Evolutionary conservation across 2,329 filamentous ascomycete genomes (phyloP).

Genomic region (Monilinia fructicola): DNA sequence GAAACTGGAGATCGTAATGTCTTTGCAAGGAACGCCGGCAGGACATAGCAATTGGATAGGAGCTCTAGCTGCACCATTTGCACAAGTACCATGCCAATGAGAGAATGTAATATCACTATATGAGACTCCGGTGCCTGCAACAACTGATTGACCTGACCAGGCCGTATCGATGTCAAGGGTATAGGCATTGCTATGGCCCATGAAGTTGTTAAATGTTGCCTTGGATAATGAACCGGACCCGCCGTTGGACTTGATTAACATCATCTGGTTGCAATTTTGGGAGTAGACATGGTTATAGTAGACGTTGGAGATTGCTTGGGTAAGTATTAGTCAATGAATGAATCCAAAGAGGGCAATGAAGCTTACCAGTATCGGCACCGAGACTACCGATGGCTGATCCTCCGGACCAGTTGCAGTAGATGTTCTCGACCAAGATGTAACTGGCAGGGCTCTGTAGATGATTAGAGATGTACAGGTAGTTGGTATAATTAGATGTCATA

Average conservation of each 20-base stretch:
- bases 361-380: conserved; percentile 44
- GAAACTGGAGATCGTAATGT: conserved; percentile 52
- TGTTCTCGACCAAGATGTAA: conserved; percentile 57
- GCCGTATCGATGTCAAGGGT: conserved; percentile 55
- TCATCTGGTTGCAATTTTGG: conserved; percentile 59
- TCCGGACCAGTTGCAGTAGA: conserved; percentile 63
- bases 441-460: conserved; percentile 50
- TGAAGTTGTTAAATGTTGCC: conserved; percentile 56
- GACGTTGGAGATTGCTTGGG: conserved; percentile 50
- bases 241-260: conserved; percentile 61
- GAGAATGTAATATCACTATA: conserved; percentile 52
- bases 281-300: conserved; percentile 60
- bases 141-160: conserved; percentile 48
- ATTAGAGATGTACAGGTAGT: not conserved
- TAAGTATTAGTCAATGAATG: not conserved
- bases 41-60: conserved; percentile 56
- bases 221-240: conserved; percentile 53
- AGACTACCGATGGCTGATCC: conserved; percentile 59
- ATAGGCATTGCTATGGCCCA: conserved; percentile 59
- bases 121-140: conserved; percentile 51
- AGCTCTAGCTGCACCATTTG: conserved; percentile 45
- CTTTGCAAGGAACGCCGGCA: conserved; percentile 51
- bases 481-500: not conserved
- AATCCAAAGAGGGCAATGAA: not conserved
- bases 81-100: conserved; percentile 57